Base-by-base conservation (phyloP, 2,329 filamentous ascomycete genomes). In the Stemphylium beticola region DNA sequence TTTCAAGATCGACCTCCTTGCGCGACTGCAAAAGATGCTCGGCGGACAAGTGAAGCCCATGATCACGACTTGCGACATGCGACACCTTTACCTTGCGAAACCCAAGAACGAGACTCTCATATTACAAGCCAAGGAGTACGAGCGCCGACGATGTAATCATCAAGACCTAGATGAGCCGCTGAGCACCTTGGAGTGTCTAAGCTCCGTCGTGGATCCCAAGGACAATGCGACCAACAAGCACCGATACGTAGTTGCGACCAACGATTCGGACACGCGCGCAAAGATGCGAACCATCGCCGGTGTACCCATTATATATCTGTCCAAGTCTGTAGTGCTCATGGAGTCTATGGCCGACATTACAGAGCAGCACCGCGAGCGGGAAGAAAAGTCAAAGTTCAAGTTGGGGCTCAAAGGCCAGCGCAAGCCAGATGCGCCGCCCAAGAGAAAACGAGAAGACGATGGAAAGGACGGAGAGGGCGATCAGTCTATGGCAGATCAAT, bases 11-110 rank as follows among this genome's bases (percentile, higher is more conserved):
- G 71, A 96, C 58, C 81, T 97, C n/a, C 80, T 90, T 44, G 83
- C 84, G 33, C 86, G 88, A 18, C 79, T 97, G 26, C 86, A 93
- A 71, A 84, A 90, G 54, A 95, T 92, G n/a, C 81, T 96, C 3
- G 91, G 96, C 71, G 93, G 91, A 57, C 85, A 91, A 74, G 87
- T 92, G 65, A 96, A 95, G 77, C 89, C 91, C 43, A 88, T 92
- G 85, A 90, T 93, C 60, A 91, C 89, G 17, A 89, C 91, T 78
- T 92, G 90, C 78, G 89, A 85, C 53, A 92, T 93, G 73, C 86
- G 89, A 64, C 89, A 91, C 72, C 83, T 95, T 39, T 93, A 93
- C 76, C 82, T 82, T 15, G 80, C 82, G 48, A 83, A 84, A 59
- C 71, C 79, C 72, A 64, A 77, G 52, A 82, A 83, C 65, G 76